Evolutionary conservation across 2,329 filamentous ascomycete species (phyloP).

Genomic region (Cercospora nicotianae): DNA sequence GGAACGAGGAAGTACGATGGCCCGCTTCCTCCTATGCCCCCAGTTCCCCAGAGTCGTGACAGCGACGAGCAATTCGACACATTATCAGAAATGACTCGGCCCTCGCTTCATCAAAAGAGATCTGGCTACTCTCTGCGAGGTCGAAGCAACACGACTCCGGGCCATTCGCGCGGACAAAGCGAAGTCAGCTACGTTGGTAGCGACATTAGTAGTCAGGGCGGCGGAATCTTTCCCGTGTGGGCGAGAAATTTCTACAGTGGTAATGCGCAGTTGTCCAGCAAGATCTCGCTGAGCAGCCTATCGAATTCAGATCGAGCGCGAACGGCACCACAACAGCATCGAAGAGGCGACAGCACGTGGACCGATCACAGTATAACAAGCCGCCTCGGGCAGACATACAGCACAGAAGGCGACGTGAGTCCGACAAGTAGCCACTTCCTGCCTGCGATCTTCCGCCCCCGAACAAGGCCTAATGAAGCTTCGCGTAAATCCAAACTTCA

Average conservation of each 20-base stretch:
- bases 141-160: slow-evolving; percentile 37
- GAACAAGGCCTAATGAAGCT: slow-evolving; percentile 30
- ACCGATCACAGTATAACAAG: slow-evolving; percentile 38
- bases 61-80: slow-evolving; percentile 39
- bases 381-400: slow-evolving; percentile 36
- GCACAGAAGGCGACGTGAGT: slow-evolving; percentile 28
- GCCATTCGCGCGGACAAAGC: slow-evolving; percentile 34
- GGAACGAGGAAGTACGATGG: slow-evolving; percentile 32
- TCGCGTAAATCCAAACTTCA: slow-evolving; percentile 26
- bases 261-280: slow-evolving; percentile 32
- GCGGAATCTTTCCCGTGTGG: slow-evolving; percentile 40
- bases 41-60: slow-evolving; percentile 33
- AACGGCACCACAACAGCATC: slow-evolving; percentile 22
- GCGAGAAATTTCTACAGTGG: slow-evolving; percentile 40
- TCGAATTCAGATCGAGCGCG: slow-evolving; percentile 18
- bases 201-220: slow-evolving; percentile 31
- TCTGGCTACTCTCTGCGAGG: slow-evolving; percentile 38
- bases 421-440: slow-evolving; percentile 39
- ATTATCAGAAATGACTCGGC: slow-evolving; percentile 37
- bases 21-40: slow-evolving; percentile 34
- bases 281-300: slow-evolving; percentile 32
- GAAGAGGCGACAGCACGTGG: slow-evolving; percentile 32
- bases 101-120: slow-evolving; percentile 35
- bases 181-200: slow-evolving; percentile 35
- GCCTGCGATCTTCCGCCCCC: slow-evolving; percentile 39